Conservation (phyloP, 2,329 filamentous ascomycete genomes). For the Domatiomyces globalis region DNA sequence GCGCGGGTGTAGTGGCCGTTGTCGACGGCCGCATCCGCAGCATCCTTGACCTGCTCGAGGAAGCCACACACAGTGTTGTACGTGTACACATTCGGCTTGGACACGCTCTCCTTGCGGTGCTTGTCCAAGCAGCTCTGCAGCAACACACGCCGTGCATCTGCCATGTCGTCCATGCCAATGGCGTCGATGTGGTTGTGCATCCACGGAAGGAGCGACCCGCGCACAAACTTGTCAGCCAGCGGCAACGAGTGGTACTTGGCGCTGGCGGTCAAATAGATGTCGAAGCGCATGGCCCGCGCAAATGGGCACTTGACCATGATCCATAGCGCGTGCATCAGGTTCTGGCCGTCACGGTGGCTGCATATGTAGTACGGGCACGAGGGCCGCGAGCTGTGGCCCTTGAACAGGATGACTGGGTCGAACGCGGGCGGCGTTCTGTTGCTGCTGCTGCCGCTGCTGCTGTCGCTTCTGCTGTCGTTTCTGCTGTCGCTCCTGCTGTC, state of each 20-base stretch:
- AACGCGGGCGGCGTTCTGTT: conserved; percentile 1
- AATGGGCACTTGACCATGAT: conserved; percentile 12
- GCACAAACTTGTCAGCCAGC: conserved; percentile 7
- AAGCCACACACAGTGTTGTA: conserved; percentile 11
- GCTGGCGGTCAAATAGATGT: conserved; percentile 5
- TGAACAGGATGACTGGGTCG: conserved; percentile 11
- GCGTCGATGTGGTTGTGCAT: conserved; percentile 8
- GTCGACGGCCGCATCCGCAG: conserved; percentile 8
- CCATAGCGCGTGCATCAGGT: conserved; percentile 13
- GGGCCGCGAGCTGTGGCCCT: conserved; percentile 3
- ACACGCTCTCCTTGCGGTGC: conserved; percentile 2
- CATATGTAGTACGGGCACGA: conserved; percentile 10
- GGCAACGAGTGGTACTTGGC: conserved; percentile 1
- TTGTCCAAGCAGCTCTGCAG: background rate
- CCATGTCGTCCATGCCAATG: conserved; percentile 5
- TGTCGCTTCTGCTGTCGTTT: background rate
- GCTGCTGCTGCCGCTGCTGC: background rate
- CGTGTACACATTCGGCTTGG: conserved; percentile 7
- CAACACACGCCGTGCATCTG: background rate
- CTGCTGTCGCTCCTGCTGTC: no score
- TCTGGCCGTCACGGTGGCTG: conserved; percentile 7
- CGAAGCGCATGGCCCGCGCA: conserved; percentile 10
- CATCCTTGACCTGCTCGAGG: conserved; percentile 9
- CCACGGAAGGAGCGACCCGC: conserved; percentile 8
- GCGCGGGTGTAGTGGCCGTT: conserved; percentile 5